Base-by-base conservation (phyloP, 306 rosid genomes). In the Lathyrus sativus region DNA sequence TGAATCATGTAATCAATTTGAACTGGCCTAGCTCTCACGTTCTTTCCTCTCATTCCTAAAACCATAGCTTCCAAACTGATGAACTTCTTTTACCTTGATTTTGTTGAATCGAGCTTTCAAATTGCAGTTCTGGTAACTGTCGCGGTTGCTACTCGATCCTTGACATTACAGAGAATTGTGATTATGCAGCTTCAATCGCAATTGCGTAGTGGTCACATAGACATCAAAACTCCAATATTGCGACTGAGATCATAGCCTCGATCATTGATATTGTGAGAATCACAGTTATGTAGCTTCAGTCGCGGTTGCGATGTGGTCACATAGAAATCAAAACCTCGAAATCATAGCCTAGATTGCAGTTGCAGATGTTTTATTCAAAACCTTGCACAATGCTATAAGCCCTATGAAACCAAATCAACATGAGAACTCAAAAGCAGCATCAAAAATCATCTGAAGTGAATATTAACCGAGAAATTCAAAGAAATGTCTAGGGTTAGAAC, bases 11-110 rank as follows among this genome's bases (percentile, higher is more conserved):
- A 93, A 79, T 88, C 81, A 46, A 77, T 59, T 58, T 82, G 93
- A 66, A 90, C 79, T 6, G 80, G 37, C 29, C 82, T 67, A 46
- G 92, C 65, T 68, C 90, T 80, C 79, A 86, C 72, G 78, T 67
- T 80, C 89, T 88, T 93, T 55, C 90, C 88, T 80, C 68, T 90
- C 22, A 62, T 62, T 9, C 98, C 92, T 51, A 83, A 62, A 70
- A 80, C 86, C 97, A 93, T 26, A 2, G n/a, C n/a, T n/a, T n/a
- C n/a, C n/a, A n/a, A n/a, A n/a, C n/a, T n/a, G n/a, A n/a, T n/a
- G n/a, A n/a, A n/a, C n/a, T n/a, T n/a, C n/a, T n/a, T n/a, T n/a
- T n/a, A n/a, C n/a, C n/a, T n/a, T n/a, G n/a, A n/a, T n/a, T n/a
- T n/a, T n/a, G n/a, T 4, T 26, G 29, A 26, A 26, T 26, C 29